phyloP scores from a whole-genome alignment of 805 yeast species.

The Candida patagonica region DNA sequence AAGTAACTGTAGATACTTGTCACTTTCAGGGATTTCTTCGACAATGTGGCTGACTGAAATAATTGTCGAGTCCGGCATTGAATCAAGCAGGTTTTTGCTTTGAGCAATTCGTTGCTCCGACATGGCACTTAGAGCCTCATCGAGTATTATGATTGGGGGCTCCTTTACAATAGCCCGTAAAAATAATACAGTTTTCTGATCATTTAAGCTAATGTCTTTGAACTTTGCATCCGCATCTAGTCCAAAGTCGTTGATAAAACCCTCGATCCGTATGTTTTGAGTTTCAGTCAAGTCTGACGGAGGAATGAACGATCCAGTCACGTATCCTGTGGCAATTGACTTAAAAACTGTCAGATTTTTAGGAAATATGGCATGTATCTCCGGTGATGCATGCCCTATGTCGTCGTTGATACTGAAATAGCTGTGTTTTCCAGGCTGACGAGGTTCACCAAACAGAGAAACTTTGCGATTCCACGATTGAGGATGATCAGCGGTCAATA shows the following conservation, averaged over 20 bases:
- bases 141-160: slow-evolving; percentile 73
- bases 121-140: slow-evolving; percentile 92
- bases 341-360: slow-evolving; percentile 40
- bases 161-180: slow-evolving; percentile 67
- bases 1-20: slow-evolving; percentile 35
- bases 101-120: slow-evolving; percentile 48
- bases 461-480: slow-evolving; percentile 82
- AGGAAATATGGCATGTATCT: slow-evolving; percentile 82
- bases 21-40: slow-evolving; percentile 69
- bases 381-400: slow-evolving; percentile 91
- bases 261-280: slow-evolving; percentile 34
- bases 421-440: slow-evolving; percentile 65
- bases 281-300: slow-evolving; percentile 33
- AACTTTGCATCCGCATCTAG: slow-evolving; percentile 39
- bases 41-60: slow-evolving; percentile 76
- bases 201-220: slow-evolving; percentile 49
- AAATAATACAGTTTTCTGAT: slow-evolving; percentile 71
- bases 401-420: slow-evolving; percentile 68
- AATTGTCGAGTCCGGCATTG: slow-evolving; percentile 52
- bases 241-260: slow-evolving; percentile 39
- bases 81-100: slow-evolving; percentile 41
- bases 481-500: slow-evolving; percentile 92
- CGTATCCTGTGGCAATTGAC: slow-evolving; percentile 63
- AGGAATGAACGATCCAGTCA: slow-evolving; percentile 55
- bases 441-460: slow-evolving; percentile 50